Evolutionary conservation across 2,329 filamentous ascomycete genomes (phyloP).

Genomic region (Diatrype stigma): DNA sequence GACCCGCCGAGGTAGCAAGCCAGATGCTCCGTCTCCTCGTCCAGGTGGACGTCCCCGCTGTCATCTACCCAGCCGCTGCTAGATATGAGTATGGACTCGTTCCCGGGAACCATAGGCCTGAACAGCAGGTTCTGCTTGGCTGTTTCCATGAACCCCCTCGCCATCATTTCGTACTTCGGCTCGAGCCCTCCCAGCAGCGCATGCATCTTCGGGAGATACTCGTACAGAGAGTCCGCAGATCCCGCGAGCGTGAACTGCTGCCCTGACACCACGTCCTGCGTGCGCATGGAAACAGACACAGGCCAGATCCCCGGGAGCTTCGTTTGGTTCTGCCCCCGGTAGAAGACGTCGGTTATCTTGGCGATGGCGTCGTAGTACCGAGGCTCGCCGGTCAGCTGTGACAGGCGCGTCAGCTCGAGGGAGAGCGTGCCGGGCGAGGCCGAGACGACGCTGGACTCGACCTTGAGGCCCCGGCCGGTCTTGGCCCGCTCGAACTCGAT

Average conservation of each 20-base stretch:
- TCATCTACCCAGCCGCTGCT: slow-evolving; percentile 43
- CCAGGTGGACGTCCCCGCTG: slow-evolving; percentile 21
- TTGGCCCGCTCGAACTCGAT: slow-evolving; percentile 40
- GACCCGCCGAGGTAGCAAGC: slow-evolving; percentile 69
- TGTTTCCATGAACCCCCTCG: slow-evolving; percentile 47
- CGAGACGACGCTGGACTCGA: slow-evolving; percentile 36
- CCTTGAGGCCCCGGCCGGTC: slow-evolving; percentile 26
- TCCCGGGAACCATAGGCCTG: slow-evolving; percentile 57
- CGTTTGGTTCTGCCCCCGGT: slow-evolving; percentile 61
- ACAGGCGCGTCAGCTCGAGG: slow-evolving; percentile 68
- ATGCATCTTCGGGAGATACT: slow-evolving; percentile 61
- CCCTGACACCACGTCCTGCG: slow-evolving; percentile 37
- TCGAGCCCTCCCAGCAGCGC: slow-evolving; percentile 59
- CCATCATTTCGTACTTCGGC: slow-evolving; percentile 34
- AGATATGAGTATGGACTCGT: slow-evolving; percentile 57
- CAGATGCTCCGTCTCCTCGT: slow-evolving; percentile 51
- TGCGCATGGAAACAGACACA: slow-evolving; percentile 56
- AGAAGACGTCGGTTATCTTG: slow-evolving; percentile 63
- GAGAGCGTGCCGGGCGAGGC: slow-evolving; percentile 60
- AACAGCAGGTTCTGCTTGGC: slow-evolving; percentile 63
- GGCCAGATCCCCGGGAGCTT: slow-evolving; percentile 72
- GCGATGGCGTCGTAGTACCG: slow-evolving; percentile 73
- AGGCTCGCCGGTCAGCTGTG: slow-evolving; percentile 66
- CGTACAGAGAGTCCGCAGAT: slow-evolving; percentile 41
- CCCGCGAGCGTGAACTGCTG: slow-evolving; percentile 33